A percentile compares a stretch with the other conserved stretches of the same genome.
These are phyloP conservation scores for Trametes cubensis DNA, from an alignment of 768 basidiomycete species.

Conservation along the genomic window DNA sequence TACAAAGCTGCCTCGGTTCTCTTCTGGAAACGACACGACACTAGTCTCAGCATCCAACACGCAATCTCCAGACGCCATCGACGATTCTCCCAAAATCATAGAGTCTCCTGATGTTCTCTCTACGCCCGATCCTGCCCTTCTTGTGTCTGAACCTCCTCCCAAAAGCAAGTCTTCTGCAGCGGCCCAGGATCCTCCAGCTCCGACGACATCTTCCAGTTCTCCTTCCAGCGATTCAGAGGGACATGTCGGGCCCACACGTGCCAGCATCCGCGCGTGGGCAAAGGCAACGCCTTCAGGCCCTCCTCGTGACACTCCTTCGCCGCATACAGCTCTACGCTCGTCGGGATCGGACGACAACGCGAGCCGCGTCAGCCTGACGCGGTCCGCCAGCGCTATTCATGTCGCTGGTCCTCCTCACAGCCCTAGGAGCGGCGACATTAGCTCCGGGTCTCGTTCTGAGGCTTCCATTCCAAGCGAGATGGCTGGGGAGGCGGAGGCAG, in stretches of 20 bases:
- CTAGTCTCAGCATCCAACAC: not conserved
- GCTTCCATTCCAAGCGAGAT: not conserved
- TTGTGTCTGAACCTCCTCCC: not conserved
- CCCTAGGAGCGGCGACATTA: not conserved
- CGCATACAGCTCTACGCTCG: not conserved
- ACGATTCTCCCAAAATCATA: not conserved
- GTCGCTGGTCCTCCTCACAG: not conserved
- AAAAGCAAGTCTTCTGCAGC: not conserved
- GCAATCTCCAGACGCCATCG: constrained; percentile 6
- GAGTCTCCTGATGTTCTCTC: not conserved
- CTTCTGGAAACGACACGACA: not conserved
- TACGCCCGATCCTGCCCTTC: too few relatives aligned
- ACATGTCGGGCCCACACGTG: constrained; percentile 16
- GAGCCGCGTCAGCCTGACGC: constrained; percentile 7
- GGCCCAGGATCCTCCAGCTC: not conserved
- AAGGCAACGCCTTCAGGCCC: constrained; percentile 16
- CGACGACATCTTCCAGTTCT: not conserved
- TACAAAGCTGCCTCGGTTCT: not conserved
- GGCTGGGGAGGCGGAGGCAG: not conserved
- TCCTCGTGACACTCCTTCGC: constrained; percentile 10
- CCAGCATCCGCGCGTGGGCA: constrained; percentile 22
- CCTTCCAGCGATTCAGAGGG: constrained; percentile 7
- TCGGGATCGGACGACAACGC: constrained; percentile 5
- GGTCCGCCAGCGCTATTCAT: not conserved
- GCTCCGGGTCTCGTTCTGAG: not conserved